A percentile compares a stretch with the other conserved stretches of the same genome.
Evolutionary conservation across 306 rosid species (phyloP).

Genomic region (Cicer cuneatum): DNA sequence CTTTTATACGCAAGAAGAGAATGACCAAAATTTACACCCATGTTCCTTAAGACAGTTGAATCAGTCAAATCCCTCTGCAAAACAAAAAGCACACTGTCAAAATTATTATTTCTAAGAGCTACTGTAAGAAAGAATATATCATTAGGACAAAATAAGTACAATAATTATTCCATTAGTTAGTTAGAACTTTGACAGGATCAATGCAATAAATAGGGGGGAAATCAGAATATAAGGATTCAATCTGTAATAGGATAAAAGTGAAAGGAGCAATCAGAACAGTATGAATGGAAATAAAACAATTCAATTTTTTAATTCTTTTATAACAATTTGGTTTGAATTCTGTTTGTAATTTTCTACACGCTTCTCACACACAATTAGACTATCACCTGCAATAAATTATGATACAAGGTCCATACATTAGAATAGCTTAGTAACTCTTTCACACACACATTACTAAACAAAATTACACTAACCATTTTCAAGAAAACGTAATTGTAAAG

Average conservation of each 20-base stretch:
- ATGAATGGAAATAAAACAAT: background rate
- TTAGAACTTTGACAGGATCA: background rate
- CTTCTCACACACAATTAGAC: slow-evolving; percentile 12
- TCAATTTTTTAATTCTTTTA: background rate
- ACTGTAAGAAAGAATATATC: background rate
- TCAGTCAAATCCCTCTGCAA: slow-evolving; percentile 88
- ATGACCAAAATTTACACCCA: slow-evolving; percentile 89
- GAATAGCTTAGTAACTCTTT: background rate
- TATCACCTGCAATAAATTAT: slow-evolving; percentile 17
- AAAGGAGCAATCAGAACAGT: background rate
- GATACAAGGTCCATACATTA: slow-evolving; percentile 19
- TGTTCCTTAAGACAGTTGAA: slow-evolving; percentile 89
- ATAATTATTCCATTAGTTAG: background rate
- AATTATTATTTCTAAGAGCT: slow-evolving; percentile 27
- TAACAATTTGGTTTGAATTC: background rate
- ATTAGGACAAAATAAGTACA: background rate
- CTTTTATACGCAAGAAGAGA: slow-evolving; percentile 91
- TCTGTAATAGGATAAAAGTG: background rate
- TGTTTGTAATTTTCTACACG: background rate
- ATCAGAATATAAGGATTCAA: background rate
- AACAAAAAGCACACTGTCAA: slow-evolving; percentile 4
- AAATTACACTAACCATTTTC: background rate
- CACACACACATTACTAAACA: background rate
- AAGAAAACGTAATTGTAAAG: slow-evolving; percentile 27
- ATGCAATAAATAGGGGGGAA: background rate